Evolutionary conservation across 805 yeast genomes (phyloP), one percentile per base, ranked within the genome.

Genomic region (Hanseniaspora occidentalis): DNA sequence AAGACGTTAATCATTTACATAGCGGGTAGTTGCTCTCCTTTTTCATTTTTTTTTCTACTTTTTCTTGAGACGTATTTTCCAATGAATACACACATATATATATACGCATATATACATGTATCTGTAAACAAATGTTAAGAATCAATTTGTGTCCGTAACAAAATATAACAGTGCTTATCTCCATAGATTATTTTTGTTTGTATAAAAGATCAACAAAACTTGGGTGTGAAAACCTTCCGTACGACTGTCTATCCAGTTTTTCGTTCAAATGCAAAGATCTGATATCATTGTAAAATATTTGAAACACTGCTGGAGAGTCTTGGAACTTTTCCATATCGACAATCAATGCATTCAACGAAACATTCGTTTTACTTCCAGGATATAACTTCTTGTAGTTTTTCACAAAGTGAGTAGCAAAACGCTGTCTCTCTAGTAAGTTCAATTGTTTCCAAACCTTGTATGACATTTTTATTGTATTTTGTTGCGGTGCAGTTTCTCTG

Each of bases 271-370:
- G 8, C 8, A 25, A 25, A 2, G 41, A 41, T 48, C 53, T 49
- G 9, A 57, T 51, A 36, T 57, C 62, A 41, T 56, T 51, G 43
- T 57, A 57, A 33, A 57, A 56, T 10, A 57, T 49, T 9, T 59
- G 57, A 42, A 57, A 57, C 4, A 57, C 51, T 25, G 56, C 45
- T 1, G 62, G 62, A 2, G 60, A 50, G 36, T 57, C 61, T 13
- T 43, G 40, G 37, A 41, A 49, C 22, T 44, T 41, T 16, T 49
- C 50, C 49, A 50, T 47, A 11, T 49, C 53, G 10, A 47, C 26
- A 8, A 49, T 43, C 36, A 57, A 39, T 10, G 48, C 52, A n/a
- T 45, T 44, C 25, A 57, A 40, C 9, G 60, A 55, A 1, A 50
- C 49, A 42, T 54, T 57, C 6, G 61, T 55, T 37, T 47, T 53